phyloP scores from a whole-genome alignment of 306 rosid species.

The Rosa lucieae region DNA sequence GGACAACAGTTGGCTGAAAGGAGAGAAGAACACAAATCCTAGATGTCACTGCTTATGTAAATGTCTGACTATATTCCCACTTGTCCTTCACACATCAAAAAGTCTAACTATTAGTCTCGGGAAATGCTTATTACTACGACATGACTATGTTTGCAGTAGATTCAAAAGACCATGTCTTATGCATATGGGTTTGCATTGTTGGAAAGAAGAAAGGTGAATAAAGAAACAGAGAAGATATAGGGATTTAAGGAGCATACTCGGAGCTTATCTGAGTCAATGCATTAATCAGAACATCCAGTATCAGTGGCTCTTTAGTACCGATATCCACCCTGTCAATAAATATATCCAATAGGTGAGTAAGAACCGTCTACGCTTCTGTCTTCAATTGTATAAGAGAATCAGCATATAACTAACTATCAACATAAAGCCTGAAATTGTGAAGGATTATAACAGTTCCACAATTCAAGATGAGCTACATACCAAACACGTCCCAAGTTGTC shows the following conservation, averaged over 20 bases:
- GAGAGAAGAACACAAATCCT: neutral
- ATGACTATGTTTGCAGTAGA: neutral
- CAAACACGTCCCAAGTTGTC: conserved; percentile 91
- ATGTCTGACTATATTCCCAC: conserved; percentile 6
- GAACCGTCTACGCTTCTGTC: neutral
- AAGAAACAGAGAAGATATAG: neutral
- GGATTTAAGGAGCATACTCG: conserved; percentile 57
- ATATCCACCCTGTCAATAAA: conserved; percentile 73
- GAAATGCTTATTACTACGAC: neutral
- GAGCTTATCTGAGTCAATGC: conserved; percentile 90
- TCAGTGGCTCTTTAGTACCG: conserved; percentile 75
- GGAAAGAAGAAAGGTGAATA: neutral
- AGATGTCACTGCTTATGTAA: neutral
- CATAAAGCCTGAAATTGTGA: neutral
- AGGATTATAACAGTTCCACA: conserved; percentile 7
- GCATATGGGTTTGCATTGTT: neutral
- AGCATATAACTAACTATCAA: conserved; percentile 3
- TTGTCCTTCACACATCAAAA: neutral
- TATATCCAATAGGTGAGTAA: neutral
- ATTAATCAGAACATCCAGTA: conserved; percentile 81
- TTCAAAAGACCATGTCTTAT: neutral
- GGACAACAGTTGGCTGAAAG: neutral
- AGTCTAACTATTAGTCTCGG: neutral
- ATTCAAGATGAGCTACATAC: conserved; percentile 32
- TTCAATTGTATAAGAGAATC: conserved; percentile 17